phyloP scores from a whole-genome alignment of 208 protist species.

The Trypanosoma caninum region DNA sequence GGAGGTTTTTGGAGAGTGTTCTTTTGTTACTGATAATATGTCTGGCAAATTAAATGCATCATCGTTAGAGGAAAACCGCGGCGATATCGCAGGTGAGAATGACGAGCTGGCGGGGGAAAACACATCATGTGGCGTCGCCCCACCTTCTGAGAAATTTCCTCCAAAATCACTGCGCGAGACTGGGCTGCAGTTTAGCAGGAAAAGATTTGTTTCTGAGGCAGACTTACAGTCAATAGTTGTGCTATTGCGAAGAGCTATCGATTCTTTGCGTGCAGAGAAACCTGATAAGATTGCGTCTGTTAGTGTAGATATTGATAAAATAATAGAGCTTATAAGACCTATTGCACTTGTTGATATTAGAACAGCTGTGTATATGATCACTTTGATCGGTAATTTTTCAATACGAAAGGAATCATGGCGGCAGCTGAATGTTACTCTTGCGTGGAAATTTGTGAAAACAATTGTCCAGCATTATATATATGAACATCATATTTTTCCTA shows the following conservation, averaged over 20 bases:
- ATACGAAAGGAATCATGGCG: constrained; percentile 2
- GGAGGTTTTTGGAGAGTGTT: constrained; percentile 5
- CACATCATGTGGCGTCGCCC: not conserved
- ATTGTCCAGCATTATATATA: constrained; percentile 24
- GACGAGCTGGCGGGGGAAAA: no score
- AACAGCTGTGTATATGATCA: constrained; percentile 25
- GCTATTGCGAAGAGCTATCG: constrained; percentile 10
- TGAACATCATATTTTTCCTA: constrained; percentile 25
- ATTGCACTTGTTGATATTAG: constrained; percentile 19
- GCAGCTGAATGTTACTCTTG: constrained; percentile 10
- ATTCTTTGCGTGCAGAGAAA: not conserved
- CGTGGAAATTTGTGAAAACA: constrained; percentile 14
- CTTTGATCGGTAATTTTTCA: constrained; percentile 32
- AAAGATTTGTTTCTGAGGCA: not conserved
- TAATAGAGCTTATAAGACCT: constrained; percentile 14
- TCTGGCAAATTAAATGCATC: no score
- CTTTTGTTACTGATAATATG: not conserved
- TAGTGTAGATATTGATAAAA: constrained; percentile 19
- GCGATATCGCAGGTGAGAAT: no score
- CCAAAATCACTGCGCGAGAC: not conserved
- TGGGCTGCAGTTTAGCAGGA: not conserved
- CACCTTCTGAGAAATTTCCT: not conserved
- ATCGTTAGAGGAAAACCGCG: no score
- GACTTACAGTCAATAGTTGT: constrained; percentile 17
- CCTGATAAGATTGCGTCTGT: constrained; percentile 7